Evolutionary conservation across 225 moss, liverwort and hornwort species (phyloP).

Genomic region (Physcomitrium patens): DNA sequence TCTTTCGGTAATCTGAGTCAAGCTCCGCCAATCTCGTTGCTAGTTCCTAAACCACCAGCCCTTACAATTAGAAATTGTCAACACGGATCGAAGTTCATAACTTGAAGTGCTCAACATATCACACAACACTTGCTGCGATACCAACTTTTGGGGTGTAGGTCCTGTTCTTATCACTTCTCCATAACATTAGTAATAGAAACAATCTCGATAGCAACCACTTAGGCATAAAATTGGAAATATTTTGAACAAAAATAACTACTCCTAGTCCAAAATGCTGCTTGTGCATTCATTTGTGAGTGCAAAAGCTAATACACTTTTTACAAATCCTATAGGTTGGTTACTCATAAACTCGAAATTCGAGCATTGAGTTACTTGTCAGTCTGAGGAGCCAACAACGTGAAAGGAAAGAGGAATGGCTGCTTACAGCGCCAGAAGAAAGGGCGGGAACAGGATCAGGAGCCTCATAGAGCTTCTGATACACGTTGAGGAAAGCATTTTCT

Average conservation of each 20-base stretch:
- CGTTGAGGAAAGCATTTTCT: slow-evolving; percentile 94
- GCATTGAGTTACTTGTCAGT: slow-evolving; percentile 3
- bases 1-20: slow-evolving; percentile 85
- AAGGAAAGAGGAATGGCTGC: slow-evolving; percentile 28
- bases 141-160: background rate
- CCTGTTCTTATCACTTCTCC: slow-evolving; percentile 7
- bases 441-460: slow-evolving; percentile 93
- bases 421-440: slow-evolving; percentile 89
- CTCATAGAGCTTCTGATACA: slow-evolving; percentile 97
- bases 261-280: slow-evolving; percentile 5
- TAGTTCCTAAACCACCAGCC: slow-evolving; percentile 61
- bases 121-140: background rate
- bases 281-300: slow-evolving; percentile 6
- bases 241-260: slow-evolving; percentile 16
- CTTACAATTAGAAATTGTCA: slow-evolving; percentile 24
- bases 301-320: slow-evolving; percentile 19
- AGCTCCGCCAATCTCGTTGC: slow-evolving; percentile 69
- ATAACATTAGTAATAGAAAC: slow-evolving; percentile 2
- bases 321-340: slow-evolving; percentile 8
- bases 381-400: background rate
- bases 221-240: background rate
- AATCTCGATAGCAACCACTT: background rate
- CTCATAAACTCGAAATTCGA: background rate
- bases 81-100: slow-evolving; percentile 2
- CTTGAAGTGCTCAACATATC: slow-evolving; percentile 16